These are phyloP conservation scores for Ammopiptanthus mongolicus DNA, from an alignment of 306 rosid species.

Conservation along the genomic window DNA sequence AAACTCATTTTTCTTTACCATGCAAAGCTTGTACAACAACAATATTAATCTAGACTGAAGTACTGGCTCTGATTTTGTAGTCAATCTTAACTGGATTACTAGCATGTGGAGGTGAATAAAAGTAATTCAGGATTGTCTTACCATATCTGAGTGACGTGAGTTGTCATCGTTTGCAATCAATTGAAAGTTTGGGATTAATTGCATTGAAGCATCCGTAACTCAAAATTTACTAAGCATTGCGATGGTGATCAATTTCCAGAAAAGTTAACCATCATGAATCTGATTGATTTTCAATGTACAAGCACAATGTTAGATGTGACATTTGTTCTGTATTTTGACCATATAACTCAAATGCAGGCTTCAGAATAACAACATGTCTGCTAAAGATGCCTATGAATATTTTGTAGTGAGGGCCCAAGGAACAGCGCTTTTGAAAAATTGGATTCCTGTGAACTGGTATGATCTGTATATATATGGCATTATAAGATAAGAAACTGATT, in stretches of 20 bases:
- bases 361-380: slow-evolving; percentile 54
- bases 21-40: neutral
- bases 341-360: slow-evolving; percentile 60
- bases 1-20: neutral
- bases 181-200: neutral
- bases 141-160: neutral
- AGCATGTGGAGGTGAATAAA: neutral
- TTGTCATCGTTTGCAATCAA: neutral
- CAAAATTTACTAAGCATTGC: neutral
- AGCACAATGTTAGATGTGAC: neutral
- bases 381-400: slow-evolving; percentile 79
- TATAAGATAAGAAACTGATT: slow-evolving; percentile 1
- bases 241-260: neutral
- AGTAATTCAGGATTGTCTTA: neutral
- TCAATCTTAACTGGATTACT: neutral
- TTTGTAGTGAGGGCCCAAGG: slow-evolving; percentile 89
- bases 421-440: slow-evolving; percentile 69
- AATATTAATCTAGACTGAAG: neutral
- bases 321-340: slow-evolving; percentile 8
- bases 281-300: neutral
- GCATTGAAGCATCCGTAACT: neutral
- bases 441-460: slow-evolving; percentile 98
- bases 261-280: neutral
- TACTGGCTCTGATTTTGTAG: neutral
- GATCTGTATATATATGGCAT: slow-evolving; percentile 3